Evolutionary conservation across 2,329 filamentous ascomycete species (phyloP).

Genomic region (Graphilbum sp.): DNA sequence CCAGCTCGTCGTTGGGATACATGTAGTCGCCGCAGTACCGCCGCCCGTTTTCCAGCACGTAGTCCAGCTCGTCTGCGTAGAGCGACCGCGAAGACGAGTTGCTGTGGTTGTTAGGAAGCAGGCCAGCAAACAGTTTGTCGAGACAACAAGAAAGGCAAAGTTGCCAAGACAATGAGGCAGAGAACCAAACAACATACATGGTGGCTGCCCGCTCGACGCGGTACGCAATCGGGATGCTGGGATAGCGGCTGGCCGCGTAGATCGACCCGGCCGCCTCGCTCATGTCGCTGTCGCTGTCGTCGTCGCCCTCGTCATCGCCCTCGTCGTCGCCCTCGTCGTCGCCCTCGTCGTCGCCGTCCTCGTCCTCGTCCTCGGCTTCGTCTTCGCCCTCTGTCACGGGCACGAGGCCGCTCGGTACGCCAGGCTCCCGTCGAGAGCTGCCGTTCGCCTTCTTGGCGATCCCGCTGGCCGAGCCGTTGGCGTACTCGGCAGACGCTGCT

Average conservation of each 20-base stretch:
- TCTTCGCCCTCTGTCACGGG: too few relatives aligned
- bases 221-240: constrained; percentile 18
- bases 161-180: too few relatives aligned
- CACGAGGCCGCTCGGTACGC: too few relatives aligned
- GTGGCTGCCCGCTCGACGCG: constrained; percentile 19
- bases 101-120: constrained; percentile 8
- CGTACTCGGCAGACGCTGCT: too few relatives aligned
- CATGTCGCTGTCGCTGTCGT: constrained; percentile 3
- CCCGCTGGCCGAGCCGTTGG: too few relatives aligned
- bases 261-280: constrained; percentile 21
- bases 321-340: constrained; percentile 10
- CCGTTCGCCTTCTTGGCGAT: too few relatives aligned
- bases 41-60: constrained; percentile 39
- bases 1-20: constrained; percentile 43
- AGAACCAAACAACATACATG: constrained; percentile 20
- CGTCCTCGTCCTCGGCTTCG: background rate
- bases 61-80: constrained; percentile 24
- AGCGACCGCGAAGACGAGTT: constrained; percentile 17
- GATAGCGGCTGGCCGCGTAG: constrained; percentile 25
- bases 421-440: too few relatives aligned
- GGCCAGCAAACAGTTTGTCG: too few relatives aligned
- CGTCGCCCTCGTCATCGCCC: constrained; percentile 6
- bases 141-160: too few relatives aligned
- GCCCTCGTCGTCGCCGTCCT: too few relatives aligned
- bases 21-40: constrained; percentile 42